Evolutionary conservation across 2,329 filamentous ascomycete species (phyloP).

Genomic region (Beauveria australis): DNA sequence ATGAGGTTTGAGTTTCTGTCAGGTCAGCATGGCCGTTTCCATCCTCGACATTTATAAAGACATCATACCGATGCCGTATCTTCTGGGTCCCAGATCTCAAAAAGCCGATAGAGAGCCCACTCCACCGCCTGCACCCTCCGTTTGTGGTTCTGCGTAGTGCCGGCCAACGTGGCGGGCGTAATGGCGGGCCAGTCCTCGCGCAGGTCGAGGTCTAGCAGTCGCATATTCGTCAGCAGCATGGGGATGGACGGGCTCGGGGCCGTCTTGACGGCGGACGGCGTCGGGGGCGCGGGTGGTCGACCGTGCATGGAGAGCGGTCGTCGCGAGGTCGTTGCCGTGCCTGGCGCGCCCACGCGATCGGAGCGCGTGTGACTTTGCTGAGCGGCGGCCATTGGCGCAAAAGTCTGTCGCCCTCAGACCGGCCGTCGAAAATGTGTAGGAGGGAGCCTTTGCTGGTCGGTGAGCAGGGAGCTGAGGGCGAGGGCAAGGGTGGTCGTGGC

Average conservation of each 20-base stretch:
- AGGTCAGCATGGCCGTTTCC: not conserved
- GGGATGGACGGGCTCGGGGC: not conserved
- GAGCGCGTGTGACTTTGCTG: constrained; percentile 6
- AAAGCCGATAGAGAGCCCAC: constrained; percentile 86
- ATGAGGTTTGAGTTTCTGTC: constrained; percentile 79
- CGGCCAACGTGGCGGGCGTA: constrained; percentile 59
- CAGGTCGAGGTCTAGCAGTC: constrained; percentile 70
- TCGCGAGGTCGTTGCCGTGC: not conserved
- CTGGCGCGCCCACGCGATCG: constrained; percentile 3
- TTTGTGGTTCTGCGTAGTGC: constrained; percentile 66
- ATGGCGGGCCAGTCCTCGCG: constrained; percentile 75
- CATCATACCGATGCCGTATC: constrained; percentile 67
- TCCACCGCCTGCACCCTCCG: constrained; percentile 75
- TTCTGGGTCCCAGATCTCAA: constrained; percentile 71
- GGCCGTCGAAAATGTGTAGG: not conserved
- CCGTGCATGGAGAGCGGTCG: constrained; percentile 6
- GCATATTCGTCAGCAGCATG: constrained; percentile 73
- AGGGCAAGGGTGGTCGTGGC: not conserved
- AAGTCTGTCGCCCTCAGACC: not conserved
- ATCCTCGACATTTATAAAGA: too few species aligned
- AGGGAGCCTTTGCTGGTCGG: not conserved
- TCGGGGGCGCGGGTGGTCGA: not conserved
- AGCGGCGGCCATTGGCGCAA: constrained; percentile 5
- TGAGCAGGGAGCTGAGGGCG: not conserved
- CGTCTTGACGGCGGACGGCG: not conserved